Percentiles rank a stretch among this genome's conserved stretches.
phyloP scores from a whole-genome alignment of 2,329 filamentous ascomycete species.

The Ophiostoma angusticollis region DNA sequence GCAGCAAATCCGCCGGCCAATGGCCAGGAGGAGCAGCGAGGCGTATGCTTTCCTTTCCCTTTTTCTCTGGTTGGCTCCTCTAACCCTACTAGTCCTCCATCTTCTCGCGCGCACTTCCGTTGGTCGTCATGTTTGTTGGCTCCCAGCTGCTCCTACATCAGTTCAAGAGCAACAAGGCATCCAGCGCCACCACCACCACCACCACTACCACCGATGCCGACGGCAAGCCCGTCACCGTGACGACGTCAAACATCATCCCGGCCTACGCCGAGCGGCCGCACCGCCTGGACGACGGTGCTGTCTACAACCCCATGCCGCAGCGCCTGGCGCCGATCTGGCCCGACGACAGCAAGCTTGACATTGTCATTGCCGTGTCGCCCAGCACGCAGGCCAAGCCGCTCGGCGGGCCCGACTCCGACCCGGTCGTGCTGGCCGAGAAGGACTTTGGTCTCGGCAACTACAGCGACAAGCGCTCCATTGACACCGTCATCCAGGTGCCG shows the following conservation, averaged over 20 bases:
- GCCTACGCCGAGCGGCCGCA: slow-evolving; percentile 53
- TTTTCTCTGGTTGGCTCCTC: neutral
- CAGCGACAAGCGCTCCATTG: slow-evolving; percentile 63
- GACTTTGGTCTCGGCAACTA: slow-evolving; percentile 68
- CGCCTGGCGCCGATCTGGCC: slow-evolving; percentile 82
- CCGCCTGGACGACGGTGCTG: slow-evolving; percentile 45
- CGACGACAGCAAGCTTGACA: slow-evolving; percentile 62
- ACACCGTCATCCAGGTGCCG: slow-evolving; percentile 68
- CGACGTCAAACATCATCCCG: slow-evolving; percentile 46
- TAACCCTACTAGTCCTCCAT: slow-evolving; percentile 18
- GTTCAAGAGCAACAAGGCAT: slow-evolving; percentile 30
- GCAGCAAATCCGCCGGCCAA: slow-evolving; percentile 8
- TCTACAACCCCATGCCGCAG: slow-evolving; percentile 53
- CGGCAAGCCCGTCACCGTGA: slow-evolving; percentile 40
- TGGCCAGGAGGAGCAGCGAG: slow-evolving; percentile 9
- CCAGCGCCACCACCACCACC: slow-evolving; percentile 25
- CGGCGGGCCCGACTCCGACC: slow-evolving; percentile 49
- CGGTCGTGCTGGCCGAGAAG: slow-evolving; percentile 67
- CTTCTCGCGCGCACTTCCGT: slow-evolving; percentile 36
- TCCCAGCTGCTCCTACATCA: slow-evolving; percentile 46
- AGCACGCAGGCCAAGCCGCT: slow-evolving; percentile 58
- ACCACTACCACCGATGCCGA: slow-evolving; percentile 36
- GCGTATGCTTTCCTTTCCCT: slow-evolving; percentile 2
- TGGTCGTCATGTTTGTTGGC: slow-evolving; percentile 43
- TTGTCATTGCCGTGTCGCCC: slow-evolving; percentile 72